Percentiles rank a stretch among this genome's conserved stretches.
Evolutionary conservation across 495 filamentous ascomycete genomes (phyloP).

Genomic region (Aspergillus heteromorphus): DNA sequence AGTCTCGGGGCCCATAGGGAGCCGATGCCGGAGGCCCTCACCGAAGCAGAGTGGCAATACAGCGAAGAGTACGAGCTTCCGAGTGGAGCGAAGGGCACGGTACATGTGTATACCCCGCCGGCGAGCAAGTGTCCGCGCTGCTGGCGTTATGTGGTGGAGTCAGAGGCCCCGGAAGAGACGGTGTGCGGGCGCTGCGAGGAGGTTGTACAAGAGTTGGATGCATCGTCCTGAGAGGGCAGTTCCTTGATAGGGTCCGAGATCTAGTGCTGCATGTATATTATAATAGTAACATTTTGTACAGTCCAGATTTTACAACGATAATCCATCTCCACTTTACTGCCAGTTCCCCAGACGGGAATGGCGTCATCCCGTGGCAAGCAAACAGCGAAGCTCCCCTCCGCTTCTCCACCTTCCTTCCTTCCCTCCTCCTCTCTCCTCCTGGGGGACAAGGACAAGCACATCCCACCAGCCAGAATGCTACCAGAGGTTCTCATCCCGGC

Average conservation of each 20-base stretch:
- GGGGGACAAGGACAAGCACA: too few relatives aligned
- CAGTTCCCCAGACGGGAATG: not conserved
- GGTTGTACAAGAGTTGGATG: slow-evolving; percentile 47
- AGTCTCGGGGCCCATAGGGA: slow-evolving; percentile 36
- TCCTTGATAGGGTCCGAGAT: not conserved
- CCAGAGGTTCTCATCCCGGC: not conserved
- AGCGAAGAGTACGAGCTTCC: slow-evolving; percentile 47
- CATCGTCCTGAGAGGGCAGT: slow-evolving; percentile 5
- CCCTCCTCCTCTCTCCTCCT: not conserved
- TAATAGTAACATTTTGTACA: not conserved
- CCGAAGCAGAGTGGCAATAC: slow-evolving; percentile 49
- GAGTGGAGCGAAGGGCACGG: slow-evolving; percentile 39
- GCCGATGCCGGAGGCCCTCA: slow-evolving; percentile 19
- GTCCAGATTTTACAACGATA: too few relatives aligned
- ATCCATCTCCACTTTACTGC: too few relatives aligned
- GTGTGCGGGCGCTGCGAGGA: slow-evolving; percentile 72
- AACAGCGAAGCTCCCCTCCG: not conserved
- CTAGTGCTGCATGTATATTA: slow-evolving; percentile 1
- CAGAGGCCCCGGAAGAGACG: slow-evolving; percentile 47
- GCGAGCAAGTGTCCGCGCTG: slow-evolving; percentile 76
- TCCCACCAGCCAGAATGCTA: not conserved
- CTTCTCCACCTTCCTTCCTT: not conserved
- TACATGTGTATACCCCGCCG: slow-evolving; percentile 61
- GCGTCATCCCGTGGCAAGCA: not conserved
- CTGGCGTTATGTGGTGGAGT: slow-evolving; percentile 67